These are phyloP conservation scores for Alternaria angustiovoidea DNA, from an alignment of 2,329 filamentous ascomycete species.

Conservation along the genomic window DNA sequence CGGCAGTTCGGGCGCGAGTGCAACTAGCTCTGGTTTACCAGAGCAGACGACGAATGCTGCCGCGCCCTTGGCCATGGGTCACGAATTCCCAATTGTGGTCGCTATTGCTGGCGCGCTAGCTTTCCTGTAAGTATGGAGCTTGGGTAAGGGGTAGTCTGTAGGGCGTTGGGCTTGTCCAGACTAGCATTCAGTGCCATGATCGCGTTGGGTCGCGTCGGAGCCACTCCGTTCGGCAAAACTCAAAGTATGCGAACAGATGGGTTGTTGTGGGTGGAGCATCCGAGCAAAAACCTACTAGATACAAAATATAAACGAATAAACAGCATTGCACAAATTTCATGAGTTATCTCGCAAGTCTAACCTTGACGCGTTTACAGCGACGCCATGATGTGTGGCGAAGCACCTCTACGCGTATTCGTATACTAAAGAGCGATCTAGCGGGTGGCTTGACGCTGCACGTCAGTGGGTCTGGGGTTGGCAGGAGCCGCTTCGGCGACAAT, in stretches of 20 bases:
- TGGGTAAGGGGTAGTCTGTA: background rate
- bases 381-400: background rate
- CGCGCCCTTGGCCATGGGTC: conserved; percentile 20
- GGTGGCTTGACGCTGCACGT: conserved; percentile 12
- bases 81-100: conserved; percentile 21
- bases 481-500: conserved; percentile 7
- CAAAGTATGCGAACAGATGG: background rate
- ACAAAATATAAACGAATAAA: background rate
- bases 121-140: conserved; percentile 24
- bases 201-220: background rate
- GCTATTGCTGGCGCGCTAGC: conserved; percentile 36
- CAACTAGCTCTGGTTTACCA: conserved; percentile 5
- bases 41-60: conserved; percentile 30
- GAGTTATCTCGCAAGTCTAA: background rate
- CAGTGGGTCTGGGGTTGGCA: conserved; percentile 17
- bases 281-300: background rate
- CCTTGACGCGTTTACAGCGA: background rate
- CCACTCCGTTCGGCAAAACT: background rate
- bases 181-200: background rate
- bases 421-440: conserved; percentile 1
- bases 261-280: background rate
- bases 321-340: background rate
- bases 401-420: conserved; percentile 9
- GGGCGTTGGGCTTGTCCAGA: background rate
- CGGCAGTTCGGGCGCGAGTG: background rate